phyloP scores from a whole-genome alignment of 345 rosid genomes.

The Dipteronia dyeriana region DNA sequence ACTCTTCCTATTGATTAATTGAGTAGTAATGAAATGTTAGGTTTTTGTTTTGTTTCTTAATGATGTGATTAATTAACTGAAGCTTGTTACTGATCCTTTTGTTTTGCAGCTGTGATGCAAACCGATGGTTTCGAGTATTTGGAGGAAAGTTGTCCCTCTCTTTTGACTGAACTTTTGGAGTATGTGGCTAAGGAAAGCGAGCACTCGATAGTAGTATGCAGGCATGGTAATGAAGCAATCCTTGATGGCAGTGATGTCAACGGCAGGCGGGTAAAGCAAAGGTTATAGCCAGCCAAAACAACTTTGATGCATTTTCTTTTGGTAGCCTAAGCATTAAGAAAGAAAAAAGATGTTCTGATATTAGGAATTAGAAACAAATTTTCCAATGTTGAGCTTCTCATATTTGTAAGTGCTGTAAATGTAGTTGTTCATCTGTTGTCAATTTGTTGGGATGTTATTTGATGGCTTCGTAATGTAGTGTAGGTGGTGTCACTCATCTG shows the following conservation, averaged over 20 bases:
- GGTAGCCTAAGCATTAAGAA: conserved; percentile 19
- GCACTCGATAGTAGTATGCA: conserved; percentile 40
- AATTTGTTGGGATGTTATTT: conserved; percentile 12
- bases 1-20: neutral
- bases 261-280: conserved; percentile 69
- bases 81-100: neutral
- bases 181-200: conserved; percentile 53
- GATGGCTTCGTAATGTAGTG: conserved; percentile 1
- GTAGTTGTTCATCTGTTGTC: conserved; percentile 21
- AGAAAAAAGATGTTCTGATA: neutral
- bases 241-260: conserved; percentile 55
- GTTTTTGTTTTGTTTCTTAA: neutral
- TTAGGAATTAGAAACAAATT: conserved; percentile 34
- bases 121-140: conserved; percentile 61
- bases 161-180: conserved; percentile 57
- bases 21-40: neutral
- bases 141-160: conserved; percentile 58
- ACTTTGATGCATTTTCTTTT: conserved; percentile 10
- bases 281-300: conserved; percentile 30
- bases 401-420: conserved; percentile 39
- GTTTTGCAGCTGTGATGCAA: conserved; percentile 63
- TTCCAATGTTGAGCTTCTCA: conserved; percentile 17
- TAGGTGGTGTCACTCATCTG: neutral
- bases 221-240: conserved; percentile 43
- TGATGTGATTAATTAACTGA: neutral